phyloP scores from a whole-genome alignment of 2,329 filamentous ascomycete species.

The Fusarium equiseti region DNA sequence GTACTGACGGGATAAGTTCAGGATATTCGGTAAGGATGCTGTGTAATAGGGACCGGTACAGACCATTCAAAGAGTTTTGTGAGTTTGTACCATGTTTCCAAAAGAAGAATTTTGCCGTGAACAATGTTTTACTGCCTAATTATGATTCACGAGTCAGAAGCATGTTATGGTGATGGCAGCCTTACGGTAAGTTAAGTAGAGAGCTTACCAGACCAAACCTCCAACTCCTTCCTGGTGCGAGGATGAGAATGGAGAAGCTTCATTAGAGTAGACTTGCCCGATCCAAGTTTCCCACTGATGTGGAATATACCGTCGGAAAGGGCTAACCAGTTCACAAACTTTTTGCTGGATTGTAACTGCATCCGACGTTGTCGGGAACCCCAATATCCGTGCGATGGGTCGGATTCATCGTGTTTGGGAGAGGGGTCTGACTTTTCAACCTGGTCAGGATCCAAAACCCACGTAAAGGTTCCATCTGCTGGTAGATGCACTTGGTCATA shows the following conservation, averaged over 20 bases:
- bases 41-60: accelerated
- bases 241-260: background rate
- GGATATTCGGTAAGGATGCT: accelerated
- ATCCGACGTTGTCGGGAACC: background rate
- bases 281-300: background rate
- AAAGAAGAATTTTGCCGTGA: background rate
- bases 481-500: background rate
- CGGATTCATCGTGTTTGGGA: accelerated
- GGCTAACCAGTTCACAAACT: background rate
- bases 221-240: background rate
- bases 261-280: background rate
- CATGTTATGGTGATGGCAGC: background rate
- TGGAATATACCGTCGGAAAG: background rate
- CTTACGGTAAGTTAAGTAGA: background rate
- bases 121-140: background rate
- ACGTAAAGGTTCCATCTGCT: background rate
- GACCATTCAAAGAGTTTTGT: background rate
- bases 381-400: too few species aligned
- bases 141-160: too few species aligned
- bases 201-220: background rate
- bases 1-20: background rate
- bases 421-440: accelerated
- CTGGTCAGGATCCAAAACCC: background rate
- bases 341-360: background rate
- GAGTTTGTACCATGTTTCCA: background rate